Conservation (phyloP, 495 filamentous ascomycete genomes). For the Penicillium macrosclerotiorum region DNA sequence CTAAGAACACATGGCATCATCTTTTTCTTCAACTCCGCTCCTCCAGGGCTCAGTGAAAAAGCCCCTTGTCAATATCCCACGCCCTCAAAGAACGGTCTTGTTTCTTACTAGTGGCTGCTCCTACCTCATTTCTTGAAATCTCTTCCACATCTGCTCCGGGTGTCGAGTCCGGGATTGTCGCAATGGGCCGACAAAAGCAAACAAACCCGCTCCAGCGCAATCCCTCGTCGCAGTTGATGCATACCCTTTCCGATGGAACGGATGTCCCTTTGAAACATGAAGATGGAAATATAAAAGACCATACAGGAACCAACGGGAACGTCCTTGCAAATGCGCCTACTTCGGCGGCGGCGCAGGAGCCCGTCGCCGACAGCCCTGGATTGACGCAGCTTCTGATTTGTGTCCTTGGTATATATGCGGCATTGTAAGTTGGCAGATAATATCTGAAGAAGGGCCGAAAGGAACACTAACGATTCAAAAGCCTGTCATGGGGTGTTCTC, state of each 20-base stretch:
- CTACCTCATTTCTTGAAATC: not conserved
- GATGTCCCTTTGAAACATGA: constrained; percentile 25
- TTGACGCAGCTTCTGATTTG: constrained; percentile 77
- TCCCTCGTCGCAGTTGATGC: constrained; percentile 60
- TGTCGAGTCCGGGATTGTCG: constrained; percentile 1
- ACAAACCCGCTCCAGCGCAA: constrained; percentile 62
- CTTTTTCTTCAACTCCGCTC: constrained; percentile 2
- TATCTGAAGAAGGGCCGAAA: not conserved
- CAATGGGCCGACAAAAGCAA: constrained; percentile 75
- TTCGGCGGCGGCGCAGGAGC: constrained; percentile 26
- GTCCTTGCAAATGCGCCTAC: constrained; percentile 22
- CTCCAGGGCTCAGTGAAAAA: no score
- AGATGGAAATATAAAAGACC: constrained; percentile 22
- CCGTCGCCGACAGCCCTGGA: constrained; percentile 44
- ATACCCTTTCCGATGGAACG: constrained; percentile 33
- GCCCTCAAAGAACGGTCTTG: no score
- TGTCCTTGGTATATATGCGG: constrained; percentile 90
- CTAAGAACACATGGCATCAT: constrained; percentile 48
- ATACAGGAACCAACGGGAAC: constrained; percentile 38
- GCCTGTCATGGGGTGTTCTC: constrained; percentile 91
- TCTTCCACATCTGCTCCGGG: not conserved
- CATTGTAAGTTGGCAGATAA: constrained; percentile 86
- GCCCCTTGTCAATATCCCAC: no score
- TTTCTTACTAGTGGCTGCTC: not conserved
- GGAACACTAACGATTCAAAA: constrained; percentile 34